These are phyloP conservation scores for Leccinum rimulosum DNA, from an alignment of 768 basidiomycete species.

Conservation along the genomic window DNA sequence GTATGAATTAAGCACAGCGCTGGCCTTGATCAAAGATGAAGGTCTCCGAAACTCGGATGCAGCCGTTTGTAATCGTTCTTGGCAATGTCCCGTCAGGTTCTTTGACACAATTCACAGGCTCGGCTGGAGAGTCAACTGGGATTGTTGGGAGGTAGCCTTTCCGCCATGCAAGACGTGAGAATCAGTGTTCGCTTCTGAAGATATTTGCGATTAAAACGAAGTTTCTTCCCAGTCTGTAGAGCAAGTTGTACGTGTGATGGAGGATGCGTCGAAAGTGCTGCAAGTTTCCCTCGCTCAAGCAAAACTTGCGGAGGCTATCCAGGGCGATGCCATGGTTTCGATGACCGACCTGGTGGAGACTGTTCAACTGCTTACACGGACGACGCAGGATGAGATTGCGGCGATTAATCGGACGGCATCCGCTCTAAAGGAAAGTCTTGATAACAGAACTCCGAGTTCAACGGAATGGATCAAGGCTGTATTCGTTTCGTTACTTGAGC, in stretches of 20 bases:
- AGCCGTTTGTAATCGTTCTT: constrained; percentile 18
- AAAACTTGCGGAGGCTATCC: constrained; percentile 32
- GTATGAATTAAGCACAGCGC: constrained; percentile 22
- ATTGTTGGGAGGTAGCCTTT: constrained; percentile 24
- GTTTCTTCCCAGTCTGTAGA: constrained; percentile 17
- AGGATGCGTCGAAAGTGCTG: constrained; percentile 29
- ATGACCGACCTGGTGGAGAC: constrained; percentile 36
- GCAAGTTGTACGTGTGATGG: constrained; percentile 15
- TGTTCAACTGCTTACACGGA: constrained; percentile 37
- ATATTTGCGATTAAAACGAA: constrained; percentile 14
- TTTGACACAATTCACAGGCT: constrained; percentile 23
- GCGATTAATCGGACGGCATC: constrained; percentile 46
- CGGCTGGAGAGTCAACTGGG: constrained; percentile 30
- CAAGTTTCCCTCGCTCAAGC: constrained; percentile 33
- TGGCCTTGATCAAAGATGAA: constrained; percentile 29
- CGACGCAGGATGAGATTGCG: constrained; percentile 42
- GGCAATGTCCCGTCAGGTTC: neutral
- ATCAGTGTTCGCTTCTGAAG: constrained; percentile 6
- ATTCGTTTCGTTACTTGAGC: constrained; percentile 10
- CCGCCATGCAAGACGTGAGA: constrained; percentile 32
- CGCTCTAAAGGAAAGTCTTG: constrained; percentile 28
- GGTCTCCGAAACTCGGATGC: constrained; percentile 26
- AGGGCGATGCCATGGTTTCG: constrained; percentile 36
- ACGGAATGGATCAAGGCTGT: constrained; percentile 23
- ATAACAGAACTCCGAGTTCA: constrained; percentile 9